These are phyloP conservation scores for Diaporthe sp. DNA, from an alignment of 2,329 filamentous ascomycete species.

Conservation along the genomic window DNA sequence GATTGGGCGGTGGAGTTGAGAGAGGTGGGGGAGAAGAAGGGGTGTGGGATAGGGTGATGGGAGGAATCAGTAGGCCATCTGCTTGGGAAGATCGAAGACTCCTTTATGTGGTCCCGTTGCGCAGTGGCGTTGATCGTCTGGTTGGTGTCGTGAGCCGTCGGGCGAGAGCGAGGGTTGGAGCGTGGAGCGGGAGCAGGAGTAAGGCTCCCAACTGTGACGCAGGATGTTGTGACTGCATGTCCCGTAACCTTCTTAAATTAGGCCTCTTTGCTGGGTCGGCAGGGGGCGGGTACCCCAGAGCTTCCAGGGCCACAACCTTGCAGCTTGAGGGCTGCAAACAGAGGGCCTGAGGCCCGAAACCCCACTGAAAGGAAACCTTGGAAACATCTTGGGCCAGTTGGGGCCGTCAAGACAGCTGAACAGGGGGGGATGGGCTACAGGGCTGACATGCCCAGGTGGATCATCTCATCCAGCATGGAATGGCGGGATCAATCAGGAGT, in stretches of 20 bases:
- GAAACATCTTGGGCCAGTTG: conserved; percentile 1
- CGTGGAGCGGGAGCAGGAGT: background rate
- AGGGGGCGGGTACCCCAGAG: conserved; percentile 28
- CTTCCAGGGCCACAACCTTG: conserved; percentile 2
- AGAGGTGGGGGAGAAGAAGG: background rate
- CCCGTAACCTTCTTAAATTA: conserved; percentile 28
- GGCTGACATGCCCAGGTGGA: conserved; percentile 24
- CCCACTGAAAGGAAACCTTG: conserved; percentile 14
- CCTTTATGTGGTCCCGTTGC: background rate
- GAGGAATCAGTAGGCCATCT: conserved; percentile 9
- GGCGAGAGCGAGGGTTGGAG: background rate
- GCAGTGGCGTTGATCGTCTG: conserved; percentile 9
- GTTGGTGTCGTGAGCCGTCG: conserved; percentile 12
- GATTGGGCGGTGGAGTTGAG: background rate
- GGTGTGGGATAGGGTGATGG: background rate
- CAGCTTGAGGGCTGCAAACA: conserved; percentile 21
- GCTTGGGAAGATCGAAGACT: background rate
- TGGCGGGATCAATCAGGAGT: conserved; percentile 26
- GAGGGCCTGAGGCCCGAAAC: conserved; percentile 16
- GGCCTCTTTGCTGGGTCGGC: background rate
- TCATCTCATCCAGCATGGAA: conserved; percentile 32
- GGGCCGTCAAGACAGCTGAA: background rate
- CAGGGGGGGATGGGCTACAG: conserved; percentile 13
- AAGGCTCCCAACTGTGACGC: conserved; percentile 27
- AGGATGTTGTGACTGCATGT: conserved; percentile 18